Conservation (phyloP, 2,329 filamentous ascomycete species). For the Fusarium foetens region DNA sequence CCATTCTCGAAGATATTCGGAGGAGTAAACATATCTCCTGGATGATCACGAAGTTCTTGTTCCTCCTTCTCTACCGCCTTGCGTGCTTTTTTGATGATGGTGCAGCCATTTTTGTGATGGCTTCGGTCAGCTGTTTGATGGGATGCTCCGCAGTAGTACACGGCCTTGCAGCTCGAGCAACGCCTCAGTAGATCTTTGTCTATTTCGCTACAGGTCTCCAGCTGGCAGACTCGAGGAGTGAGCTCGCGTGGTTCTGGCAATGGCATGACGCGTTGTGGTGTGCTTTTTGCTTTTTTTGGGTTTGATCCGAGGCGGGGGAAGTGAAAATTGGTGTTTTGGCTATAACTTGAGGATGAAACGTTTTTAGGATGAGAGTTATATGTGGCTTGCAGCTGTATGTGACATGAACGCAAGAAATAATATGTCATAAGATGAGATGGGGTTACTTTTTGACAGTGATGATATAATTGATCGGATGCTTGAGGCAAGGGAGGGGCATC, state of each 20-base stretch:
- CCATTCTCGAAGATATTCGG: constrained; percentile 51
- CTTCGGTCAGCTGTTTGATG: constrained; percentile 54
- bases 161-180: constrained; percentile 56
- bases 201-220: neutral
- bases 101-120: constrained; percentile 55
- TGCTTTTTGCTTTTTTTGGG: neutral
- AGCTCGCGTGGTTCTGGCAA: neutral
- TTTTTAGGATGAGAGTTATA: accelerated
- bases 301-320: neutral
- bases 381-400: no score
- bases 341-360: neutral
- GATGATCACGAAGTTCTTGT: constrained; percentile 47
- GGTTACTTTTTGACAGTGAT: neutral
- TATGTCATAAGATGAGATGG: neutral
- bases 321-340: neutral
- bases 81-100: constrained; percentile 47
- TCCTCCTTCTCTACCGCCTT: constrained; percentile 50
- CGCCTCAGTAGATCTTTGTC: constrained; percentile 30
- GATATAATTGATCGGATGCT: neutral
- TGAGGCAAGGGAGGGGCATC: neutral
- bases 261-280: neutral
- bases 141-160: constrained; percentile 57
- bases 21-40: constrained; percentile 41
- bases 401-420: accelerated
- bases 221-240: constrained; percentile 22